Base-by-base conservation (phyloP, 805 yeast species). In the Komagataella phaffii region DNA sequence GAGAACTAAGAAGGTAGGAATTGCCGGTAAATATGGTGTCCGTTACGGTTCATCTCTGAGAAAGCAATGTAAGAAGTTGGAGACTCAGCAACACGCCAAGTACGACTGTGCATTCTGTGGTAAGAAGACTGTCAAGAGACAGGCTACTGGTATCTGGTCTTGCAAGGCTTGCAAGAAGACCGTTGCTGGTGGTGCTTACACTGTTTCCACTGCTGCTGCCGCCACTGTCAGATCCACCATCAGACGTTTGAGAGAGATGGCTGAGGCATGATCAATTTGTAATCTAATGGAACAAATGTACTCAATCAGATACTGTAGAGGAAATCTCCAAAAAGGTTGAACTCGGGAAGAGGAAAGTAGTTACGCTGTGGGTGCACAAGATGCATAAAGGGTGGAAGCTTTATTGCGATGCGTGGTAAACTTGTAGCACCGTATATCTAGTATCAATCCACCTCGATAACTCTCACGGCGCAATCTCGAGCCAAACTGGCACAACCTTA, bases 1-100 rank as follows among this genome's bases (percentile, higher is more conserved):
- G 81, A 91, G 99, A 87, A 93, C 99, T 68, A 93, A 93, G 95
- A 93, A 93, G 88, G 99, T 93, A 75, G 99, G 99, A 78, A 93
- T 93, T 83, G 93, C 99, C 76, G 99, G 99, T 85, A 95, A 95
- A 83, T 93, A 88, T 85, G 99, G 99, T 88, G 97, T 93, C 80
- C 90, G 99, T 84, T 93, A 93, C 83, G 96, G 99, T 90, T 91
- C 99, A 69, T 95, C 99, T 62, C 82, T 93, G 77, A 91, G 99
- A 86, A 88, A 98, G 80, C 97, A 89, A 79, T 87, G 96, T 83
- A 90, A 90, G 85, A 93, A 93, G 83, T 81, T 93, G 77, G 99
- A 95, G 81, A 85, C 88, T 70, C 97, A 89, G 79, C 97, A 90
- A 76, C 99, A 91, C 79, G 86, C 99, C 68, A 88, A 87, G 74